Conservation (phyloP, 2,329 filamentous ascomycete species). For the Pseudogymnoascus sp. region DNA sequence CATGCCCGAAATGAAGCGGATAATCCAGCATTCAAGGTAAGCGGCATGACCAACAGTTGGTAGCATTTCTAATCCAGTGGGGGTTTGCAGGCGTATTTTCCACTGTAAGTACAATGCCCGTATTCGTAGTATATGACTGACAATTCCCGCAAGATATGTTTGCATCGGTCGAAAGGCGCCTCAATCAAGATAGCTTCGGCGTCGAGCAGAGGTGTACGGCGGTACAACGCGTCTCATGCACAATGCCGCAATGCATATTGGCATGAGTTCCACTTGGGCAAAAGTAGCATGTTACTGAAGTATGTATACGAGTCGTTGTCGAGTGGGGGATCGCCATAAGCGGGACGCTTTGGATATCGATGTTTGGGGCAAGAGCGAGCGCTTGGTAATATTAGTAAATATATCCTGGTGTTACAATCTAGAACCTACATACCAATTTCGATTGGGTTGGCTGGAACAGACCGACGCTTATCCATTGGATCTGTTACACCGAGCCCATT, state of each 20-base stretch:
- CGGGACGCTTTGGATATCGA: background rate
- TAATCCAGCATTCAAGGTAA: conserved; percentile 48
- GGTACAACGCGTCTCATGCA: background rate
- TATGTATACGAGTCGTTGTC: background rate
- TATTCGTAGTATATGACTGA: conserved; percentile 10
- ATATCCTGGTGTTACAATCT: background rate
- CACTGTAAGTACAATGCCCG: conserved; percentile 39
- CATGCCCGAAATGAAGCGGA: conserved; percentile 46
- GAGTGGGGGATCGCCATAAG: background rate
- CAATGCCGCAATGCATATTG: background rate
- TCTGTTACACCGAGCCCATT: conserved; percentile 81
- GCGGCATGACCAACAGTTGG: conserved; percentile 12
- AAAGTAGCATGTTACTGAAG: background rate
- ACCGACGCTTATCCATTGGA: conserved; percentile 81
- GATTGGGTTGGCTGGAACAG: background rate
- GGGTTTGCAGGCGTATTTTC: conserved; percentile 45
- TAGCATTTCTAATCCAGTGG: background rate
- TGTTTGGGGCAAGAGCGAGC: background rate
- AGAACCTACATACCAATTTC: conserved; percentile 1
- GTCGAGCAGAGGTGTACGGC: background rate
- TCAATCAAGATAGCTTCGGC: conserved; percentile 9
- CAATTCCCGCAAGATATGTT: conserved; percentile 41
- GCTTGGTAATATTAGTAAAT: conserved; percentile 7
- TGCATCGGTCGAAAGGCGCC: conserved; percentile 52
- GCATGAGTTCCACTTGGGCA: background rate